Evolutionary conservation across 495 filamentous ascomycete genomes (phyloP), one percentile per base, ranked within the genome.

Genomic region (Tirmania nivea): DNA sequence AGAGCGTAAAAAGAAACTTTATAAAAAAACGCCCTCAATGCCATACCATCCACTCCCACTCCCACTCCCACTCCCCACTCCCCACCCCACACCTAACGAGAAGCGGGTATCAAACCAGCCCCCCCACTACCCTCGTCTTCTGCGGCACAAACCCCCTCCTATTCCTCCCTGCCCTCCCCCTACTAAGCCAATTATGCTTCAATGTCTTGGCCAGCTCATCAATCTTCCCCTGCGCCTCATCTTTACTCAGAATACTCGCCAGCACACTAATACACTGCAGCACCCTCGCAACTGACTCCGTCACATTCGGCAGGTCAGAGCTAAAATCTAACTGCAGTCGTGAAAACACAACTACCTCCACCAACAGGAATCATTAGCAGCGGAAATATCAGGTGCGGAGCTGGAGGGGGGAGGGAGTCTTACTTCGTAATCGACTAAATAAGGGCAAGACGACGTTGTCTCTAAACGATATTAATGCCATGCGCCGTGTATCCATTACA

Each of bases 131-230:
- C 48, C 48, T 52, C 10, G 56, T 64, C 55, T 59, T 82, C 11
- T 77, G 75, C 3, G 81, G 81, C 16, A 96, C 92, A 62, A 94
- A 88, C 0, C 90, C 90, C 54, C 84, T 74, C 47, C 90, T 69
- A 66, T 96, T 88, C 57, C 90, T 73, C 3, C 90, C 90, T 49
- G 86, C 94, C 37, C 92, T 71, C 0, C 90, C 89, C 14, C 90
- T 72, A 0, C 87, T 86, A 19, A 97, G 74, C 90, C 90, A 97
- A 68, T 97, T 97, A 58, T 92, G 74, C 67, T 96, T 97, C 54
- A 97, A 71, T 49, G 84, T 77, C 60, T 84, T 83, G 47, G 79
- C 79, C 54, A 97, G 70, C 59, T 84, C 73, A 54, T 93, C 86
- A 61, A 95, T 82, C 68, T 78, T 82, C 50, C 74, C 75, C 67